Conservation (phyloP, 225 moss, liverwort and hornwort species). For the Asterella californica region DNA sequence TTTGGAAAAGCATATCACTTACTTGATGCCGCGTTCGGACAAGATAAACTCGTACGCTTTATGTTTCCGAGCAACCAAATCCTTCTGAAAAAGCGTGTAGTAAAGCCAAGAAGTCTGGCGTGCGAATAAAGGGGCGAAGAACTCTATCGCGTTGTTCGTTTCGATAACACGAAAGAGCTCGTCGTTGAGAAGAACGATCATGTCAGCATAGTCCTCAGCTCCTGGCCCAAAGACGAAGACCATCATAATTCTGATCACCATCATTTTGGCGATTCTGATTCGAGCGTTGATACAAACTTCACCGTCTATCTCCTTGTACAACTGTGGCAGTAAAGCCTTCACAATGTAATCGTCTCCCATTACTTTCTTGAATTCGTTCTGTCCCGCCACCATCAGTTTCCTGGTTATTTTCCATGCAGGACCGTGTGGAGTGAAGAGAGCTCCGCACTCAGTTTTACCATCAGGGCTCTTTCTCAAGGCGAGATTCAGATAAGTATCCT, state of each 20-base stretch:
- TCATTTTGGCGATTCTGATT: background rate
- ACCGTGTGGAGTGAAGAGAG: background rate
- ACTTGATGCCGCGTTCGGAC: conserved; percentile 1
- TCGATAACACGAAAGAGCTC: background rate
- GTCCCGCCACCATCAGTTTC: background rate
- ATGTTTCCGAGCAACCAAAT: background rate
- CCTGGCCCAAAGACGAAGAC: conserved; percentile 3
- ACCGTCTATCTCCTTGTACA: background rate
- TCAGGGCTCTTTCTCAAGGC: background rate
- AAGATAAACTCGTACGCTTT: background rate
- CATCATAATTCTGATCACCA: background rate
- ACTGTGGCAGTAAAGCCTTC: background rate
- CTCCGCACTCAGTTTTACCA: background rate
- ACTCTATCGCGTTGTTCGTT: background rate
- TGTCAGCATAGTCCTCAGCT: background rate
- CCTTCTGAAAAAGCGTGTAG: background rate
- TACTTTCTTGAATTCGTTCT: background rate
- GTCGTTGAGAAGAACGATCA: background rate
- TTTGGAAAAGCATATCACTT: background rate
- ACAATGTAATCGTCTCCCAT: background rate
- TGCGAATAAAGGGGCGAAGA: background rate
- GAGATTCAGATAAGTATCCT: background rate
- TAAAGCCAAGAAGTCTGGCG: background rate
- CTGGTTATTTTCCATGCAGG: background rate
- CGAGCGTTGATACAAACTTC: background rate